phyloP scores from a whole-genome alignment of 202 grass and related monocot species.

The Brachypodium distachyon region DNA sequence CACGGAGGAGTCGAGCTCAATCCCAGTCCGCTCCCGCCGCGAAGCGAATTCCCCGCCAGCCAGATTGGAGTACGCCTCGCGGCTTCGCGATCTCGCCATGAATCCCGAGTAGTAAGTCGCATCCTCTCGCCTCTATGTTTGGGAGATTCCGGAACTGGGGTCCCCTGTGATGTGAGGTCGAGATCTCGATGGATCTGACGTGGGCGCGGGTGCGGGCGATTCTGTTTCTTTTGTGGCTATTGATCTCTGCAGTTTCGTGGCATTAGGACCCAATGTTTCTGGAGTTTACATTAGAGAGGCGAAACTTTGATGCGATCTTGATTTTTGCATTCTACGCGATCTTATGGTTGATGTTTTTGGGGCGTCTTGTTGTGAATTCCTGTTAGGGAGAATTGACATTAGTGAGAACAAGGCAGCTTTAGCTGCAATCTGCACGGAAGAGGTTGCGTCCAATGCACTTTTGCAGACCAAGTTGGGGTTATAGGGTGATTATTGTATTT shows the following conservation, averaged over 20 bases:
- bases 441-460: not conserved
- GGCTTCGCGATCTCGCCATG: conserved; percentile 24
- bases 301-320: not conserved
- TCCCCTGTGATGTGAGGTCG: not conserved
- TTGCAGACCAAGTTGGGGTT: not conserved
- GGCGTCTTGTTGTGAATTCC: not conserved
- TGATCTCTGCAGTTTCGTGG: not conserved
- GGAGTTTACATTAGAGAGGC: not conserved
- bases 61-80: not conserved
- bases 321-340: not conserved
- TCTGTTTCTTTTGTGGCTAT: not conserved
- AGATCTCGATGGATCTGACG: conserved; percentile 4
- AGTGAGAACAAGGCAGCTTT: not conserved
- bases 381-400: not conserved
- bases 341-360: not conserved
- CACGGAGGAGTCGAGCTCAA: not conserved
- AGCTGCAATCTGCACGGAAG: not conserved
- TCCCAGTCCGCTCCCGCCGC: not conserved
- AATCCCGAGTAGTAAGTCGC: conserved; percentile 71
- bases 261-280: not conserved
- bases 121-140: not conserved
- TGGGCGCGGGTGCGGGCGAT: not conserved
- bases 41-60: not conserved
- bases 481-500: not conserved
- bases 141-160: not conserved